Base-by-base conservation (phyloP, 345 rosid species). In the Citrus trifoliata region DNA sequence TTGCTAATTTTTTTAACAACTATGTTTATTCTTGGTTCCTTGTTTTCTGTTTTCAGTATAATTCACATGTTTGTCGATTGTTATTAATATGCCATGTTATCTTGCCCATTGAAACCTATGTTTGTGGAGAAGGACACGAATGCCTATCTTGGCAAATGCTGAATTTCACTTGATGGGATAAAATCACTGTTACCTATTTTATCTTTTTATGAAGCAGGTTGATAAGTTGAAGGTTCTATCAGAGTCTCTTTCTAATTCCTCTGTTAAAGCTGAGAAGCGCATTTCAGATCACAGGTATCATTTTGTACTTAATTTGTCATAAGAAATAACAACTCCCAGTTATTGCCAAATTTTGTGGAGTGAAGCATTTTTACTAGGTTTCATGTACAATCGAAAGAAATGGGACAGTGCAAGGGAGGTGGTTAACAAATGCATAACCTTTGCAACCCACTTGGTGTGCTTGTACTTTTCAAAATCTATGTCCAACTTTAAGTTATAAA, bases 171-270 rank as follows among this genome's bases (percentile, higher is more conserved):
- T 80, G 64, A 66, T 48, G 19, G 53, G 59, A n/a, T 62, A 60
- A 40, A 42, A 61, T 62, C 37, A 38, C 38, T 75, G 66, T 62
- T n/a, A 76, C 68, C 53, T 9, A 51, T 35, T 19, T 40, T 67
- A 25, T 59, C 70, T 81, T 82, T 30, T 78, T 71, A 75, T 24
- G 79, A 80, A 78, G 68, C 87, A 94, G 98, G 87, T 94, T 79
- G 99, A 95, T 80, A 95, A 95, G 85, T 87, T 95, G 85, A 95
- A 86, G 93, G 93, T 95, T 79, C 84, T 95, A 74, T 87, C 95
- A 76, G 99, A 93, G 71, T 95, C 99, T 82, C 93, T 93, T 78
- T 89, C 90, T 76, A 92, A 88, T 79, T 93, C 99, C 56, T 71
- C 87, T 63, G 55, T 86, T 70, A 95, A 95, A 89, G 91, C 97